phyloP scores from a whole-genome alignment of 345 rosid species.

The Dovyalis caffra region DNA sequence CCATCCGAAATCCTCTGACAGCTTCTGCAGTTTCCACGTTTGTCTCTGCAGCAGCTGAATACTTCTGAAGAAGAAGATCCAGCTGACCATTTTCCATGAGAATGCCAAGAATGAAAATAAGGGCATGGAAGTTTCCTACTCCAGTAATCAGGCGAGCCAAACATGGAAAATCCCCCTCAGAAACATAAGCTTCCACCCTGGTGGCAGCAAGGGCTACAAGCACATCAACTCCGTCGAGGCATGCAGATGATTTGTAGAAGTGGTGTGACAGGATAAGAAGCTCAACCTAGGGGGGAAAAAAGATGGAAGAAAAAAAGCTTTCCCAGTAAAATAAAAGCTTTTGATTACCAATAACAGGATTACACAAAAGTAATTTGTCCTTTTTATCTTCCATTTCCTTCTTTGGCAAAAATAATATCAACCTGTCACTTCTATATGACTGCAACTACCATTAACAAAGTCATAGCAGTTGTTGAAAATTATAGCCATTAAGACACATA shows the following conservation, averaged over 20 bases:
- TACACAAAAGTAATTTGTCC: not conserved
- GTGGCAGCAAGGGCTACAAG: constrained; percentile 97
- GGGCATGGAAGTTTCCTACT: constrained; percentile 93
- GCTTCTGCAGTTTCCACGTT: constrained; percentile 77
- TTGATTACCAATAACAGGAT: not conserved
- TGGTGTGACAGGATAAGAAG: constrained; percentile 96
- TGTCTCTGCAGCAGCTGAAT: constrained; percentile 84
- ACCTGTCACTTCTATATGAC: not conserved
- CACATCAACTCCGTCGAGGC: constrained; percentile 99
- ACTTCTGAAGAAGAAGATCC: constrained; percentile 91
- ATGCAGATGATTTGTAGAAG: constrained; percentile 94
- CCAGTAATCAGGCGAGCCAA: constrained; percentile 94
- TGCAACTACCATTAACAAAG: not conserved
- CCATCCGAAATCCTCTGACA: constrained; percentile 93
- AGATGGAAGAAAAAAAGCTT: constrained; percentile 1
- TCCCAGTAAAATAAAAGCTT: constrained; percentile 1
- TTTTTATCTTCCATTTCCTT: not conserved
- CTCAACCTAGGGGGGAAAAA: constrained; percentile 65
- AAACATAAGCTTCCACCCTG: constrained; percentile 89
- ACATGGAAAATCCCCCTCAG: constrained; percentile 94
- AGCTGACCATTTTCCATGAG: constrained; percentile 94
- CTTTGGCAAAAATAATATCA: not conserved
- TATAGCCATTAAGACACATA: not conserved
- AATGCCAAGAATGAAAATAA: constrained; percentile 90
- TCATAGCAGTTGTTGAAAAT: not conserved